Evolutionary conservation across 2,329 filamentous ascomycete genomes (phyloP).

Genomic region (Pestalotiopsis sp.): DNA sequence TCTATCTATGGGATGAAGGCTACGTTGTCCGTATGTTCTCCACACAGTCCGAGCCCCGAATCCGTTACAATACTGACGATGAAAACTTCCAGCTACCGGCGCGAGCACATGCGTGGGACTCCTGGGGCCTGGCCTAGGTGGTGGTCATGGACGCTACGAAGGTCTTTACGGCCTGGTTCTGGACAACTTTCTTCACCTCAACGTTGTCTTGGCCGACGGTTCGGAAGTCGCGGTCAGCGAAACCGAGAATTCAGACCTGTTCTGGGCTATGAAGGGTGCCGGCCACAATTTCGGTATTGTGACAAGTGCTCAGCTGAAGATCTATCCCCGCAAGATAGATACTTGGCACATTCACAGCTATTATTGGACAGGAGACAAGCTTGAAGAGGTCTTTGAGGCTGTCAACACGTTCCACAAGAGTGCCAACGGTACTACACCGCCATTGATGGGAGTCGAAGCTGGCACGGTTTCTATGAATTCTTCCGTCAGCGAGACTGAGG

Average conservation of each 20-base stretch:
- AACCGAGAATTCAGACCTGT: slow-evolving; percentile 46
- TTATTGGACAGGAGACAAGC: slow-evolving; percentile 20
- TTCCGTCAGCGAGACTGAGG: background rate
- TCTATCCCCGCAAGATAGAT: slow-evolving; percentile 36
- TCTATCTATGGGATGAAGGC: slow-evolving; percentile 40
- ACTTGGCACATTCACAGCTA: slow-evolving; percentile 28
- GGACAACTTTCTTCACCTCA: slow-evolving; percentile 42
- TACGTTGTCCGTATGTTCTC: slow-evolving; percentile 39
- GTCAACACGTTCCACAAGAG: slow-evolving; percentile 16
- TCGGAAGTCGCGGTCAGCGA: slow-evolving; percentile 29
- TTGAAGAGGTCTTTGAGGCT: slow-evolving; percentile 23
- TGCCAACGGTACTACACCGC: background rate
- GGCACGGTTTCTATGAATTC: slow-evolving; percentile 11
- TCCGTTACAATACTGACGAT: slow-evolving; percentile 24
- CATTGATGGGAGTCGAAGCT: background rate
- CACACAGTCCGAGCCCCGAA: slow-evolving; percentile 10
- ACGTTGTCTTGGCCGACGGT: slow-evolving; percentile 43
- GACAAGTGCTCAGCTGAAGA: slow-evolving; percentile 46
- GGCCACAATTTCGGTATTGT: slow-evolving; percentile 63
- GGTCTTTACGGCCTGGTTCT: slow-evolving; percentile 42
- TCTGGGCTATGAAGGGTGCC: slow-evolving; percentile 58
- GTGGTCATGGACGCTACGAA: slow-evolving; percentile 46
- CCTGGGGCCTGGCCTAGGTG: slow-evolving; percentile 45
- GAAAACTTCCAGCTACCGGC: slow-evolving; percentile 42
- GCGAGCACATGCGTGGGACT: slow-evolving; percentile 55